Evolutionary conservation across 441 rosid genomes (phyloP).

Genomic region (Syzygium syzygioides): DNA sequence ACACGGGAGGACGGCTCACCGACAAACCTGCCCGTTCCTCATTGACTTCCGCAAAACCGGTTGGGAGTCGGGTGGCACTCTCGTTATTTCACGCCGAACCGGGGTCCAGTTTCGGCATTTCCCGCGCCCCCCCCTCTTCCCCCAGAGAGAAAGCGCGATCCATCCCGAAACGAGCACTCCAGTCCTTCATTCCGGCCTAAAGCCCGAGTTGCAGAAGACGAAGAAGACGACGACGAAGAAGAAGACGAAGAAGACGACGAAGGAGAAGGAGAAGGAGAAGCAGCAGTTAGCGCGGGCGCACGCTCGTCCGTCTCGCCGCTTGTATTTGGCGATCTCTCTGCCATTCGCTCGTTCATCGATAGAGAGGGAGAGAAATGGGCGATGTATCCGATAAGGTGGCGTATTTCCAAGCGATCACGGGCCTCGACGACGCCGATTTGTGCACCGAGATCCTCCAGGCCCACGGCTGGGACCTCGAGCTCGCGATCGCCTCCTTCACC

Average conservation of each 20-base stretch:
- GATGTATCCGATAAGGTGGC: conserved; percentile 82
- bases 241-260: background rate
- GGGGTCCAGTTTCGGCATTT: background rate
- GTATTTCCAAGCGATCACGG: conserved; percentile 86
- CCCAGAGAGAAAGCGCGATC: background rate
- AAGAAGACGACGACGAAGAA: background rate
- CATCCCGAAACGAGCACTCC: background rate
- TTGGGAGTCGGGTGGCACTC: background rate
- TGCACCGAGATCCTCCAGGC: conserved; percentile 96
- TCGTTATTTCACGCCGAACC: background rate
- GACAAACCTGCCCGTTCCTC: background rate
- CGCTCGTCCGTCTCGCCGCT: background rate
- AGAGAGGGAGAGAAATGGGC: conserved; percentile 36
- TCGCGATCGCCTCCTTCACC: conserved; percentile 86
- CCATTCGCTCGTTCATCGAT: background rate
- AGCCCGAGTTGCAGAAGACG: background rate
- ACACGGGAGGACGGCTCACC: background rate
- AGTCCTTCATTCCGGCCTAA: background rate
- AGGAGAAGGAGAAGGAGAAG: background rate
- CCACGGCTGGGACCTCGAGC: conserved; percentile 96
- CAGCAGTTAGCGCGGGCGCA: background rate
- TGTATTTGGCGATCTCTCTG: background rate
- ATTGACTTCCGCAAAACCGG: background rate
- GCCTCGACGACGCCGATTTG: conserved; percentile 79
- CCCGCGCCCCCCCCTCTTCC: background rate